phyloP scores from a whole-genome alignment of 768 basidiomycete species.

The Mycena kentingensis region DNA sequence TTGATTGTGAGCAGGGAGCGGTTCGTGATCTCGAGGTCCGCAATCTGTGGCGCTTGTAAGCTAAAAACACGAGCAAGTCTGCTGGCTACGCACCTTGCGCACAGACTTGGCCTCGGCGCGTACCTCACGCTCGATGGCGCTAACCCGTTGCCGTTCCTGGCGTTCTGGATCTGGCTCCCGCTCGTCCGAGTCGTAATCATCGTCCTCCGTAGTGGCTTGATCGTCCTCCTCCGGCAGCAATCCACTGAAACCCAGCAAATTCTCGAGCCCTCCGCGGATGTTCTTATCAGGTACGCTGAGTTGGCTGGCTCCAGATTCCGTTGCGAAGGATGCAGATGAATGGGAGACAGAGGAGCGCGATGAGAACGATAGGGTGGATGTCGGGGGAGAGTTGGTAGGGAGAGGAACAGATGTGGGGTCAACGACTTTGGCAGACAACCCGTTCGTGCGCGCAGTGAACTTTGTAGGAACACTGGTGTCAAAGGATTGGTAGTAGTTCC shows the following conservation, averaged over 20 bases:
- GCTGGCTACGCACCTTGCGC: conserved; percentile 65
- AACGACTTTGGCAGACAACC: conserved; percentile 38
- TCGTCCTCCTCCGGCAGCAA: conserved; percentile 29
- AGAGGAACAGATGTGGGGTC: conserved; percentile 62
- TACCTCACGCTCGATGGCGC: conserved; percentile 43
- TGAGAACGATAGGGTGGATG: conserved; percentile 73
- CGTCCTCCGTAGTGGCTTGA: conserved; percentile 32
- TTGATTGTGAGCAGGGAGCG: conserved; percentile 85
- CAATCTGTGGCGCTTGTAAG: conserved; percentile 56
- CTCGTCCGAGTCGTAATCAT: conserved; percentile 35
- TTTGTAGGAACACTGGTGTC: conserved; percentile 29
- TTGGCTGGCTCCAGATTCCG: conserved; percentile 40
- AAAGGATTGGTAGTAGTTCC: conserved; percentile 37
- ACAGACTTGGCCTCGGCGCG: conserved; percentile 81
- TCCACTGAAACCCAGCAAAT: conserved; percentile 41
- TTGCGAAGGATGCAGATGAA: conserved; percentile 47
- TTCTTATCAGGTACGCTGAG: conserved; percentile 32
- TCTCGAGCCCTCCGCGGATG: conserved; percentile 43
- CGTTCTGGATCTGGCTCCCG: conserved; percentile 29
- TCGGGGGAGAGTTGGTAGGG: conserved; percentile 70
- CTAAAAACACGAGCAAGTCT: neutral
- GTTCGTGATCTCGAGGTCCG: conserved; percentile 90
- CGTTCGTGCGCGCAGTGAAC: conserved; percentile 22
- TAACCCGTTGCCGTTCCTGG: conserved; percentile 33
- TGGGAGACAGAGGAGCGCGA: conserved; percentile 69